Percentiles rank a stretch among this genome's conserved stretches.
Evolutionary conservation across 805 yeast genomes (phyloP).

Genomic region (Monosporozyma siamensis): DNA sequence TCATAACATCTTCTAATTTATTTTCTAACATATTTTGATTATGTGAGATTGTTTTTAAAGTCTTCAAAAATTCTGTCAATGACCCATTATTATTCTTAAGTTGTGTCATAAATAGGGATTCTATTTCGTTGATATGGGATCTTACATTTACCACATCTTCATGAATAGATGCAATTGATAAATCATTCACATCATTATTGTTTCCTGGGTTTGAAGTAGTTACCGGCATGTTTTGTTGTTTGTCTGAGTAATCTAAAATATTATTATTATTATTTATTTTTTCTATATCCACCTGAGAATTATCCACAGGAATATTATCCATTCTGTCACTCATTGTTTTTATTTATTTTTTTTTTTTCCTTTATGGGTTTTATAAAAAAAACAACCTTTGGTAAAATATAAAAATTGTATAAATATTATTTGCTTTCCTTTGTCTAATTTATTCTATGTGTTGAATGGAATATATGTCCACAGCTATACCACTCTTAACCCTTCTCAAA

Average conservation of each 20-base stretch:
- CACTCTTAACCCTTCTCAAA: too few relatives aligned
- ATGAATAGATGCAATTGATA: conserved; percentile 3
- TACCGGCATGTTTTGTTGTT: too few relatives aligned
- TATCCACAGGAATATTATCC: not conserved
- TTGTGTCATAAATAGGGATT: conserved; percentile 12
- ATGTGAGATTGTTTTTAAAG: conserved; percentile 24
- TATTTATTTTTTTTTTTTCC: not conserved
- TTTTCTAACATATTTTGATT: conserved; percentile 30
- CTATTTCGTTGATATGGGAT: conserved; percentile 13
- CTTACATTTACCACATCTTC: conserved; percentile 8
- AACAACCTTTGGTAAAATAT: too few relatives aligned
- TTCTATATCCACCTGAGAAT: not conserved
- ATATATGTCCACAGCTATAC: too few relatives aligned
- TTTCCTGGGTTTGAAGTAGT: too few relatives aligned
- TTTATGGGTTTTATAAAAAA: too few relatives aligned
- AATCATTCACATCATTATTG: not conserved
- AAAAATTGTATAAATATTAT: too few relatives aligned
- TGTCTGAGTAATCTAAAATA: too few relatives aligned
- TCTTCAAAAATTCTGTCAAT: conserved; percentile 18
- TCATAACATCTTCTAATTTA: conserved; percentile 28
- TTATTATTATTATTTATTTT: not conserved
- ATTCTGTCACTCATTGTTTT: not conserved
- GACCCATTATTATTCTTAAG: conserved; percentile 14
- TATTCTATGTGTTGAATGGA: too few relatives aligned
- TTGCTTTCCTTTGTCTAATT: too few relatives aligned